phyloP scores from a whole-genome alignment of 1,284 basidiomycete genomes.

The Microbotryomycetes sp. region DNA sequence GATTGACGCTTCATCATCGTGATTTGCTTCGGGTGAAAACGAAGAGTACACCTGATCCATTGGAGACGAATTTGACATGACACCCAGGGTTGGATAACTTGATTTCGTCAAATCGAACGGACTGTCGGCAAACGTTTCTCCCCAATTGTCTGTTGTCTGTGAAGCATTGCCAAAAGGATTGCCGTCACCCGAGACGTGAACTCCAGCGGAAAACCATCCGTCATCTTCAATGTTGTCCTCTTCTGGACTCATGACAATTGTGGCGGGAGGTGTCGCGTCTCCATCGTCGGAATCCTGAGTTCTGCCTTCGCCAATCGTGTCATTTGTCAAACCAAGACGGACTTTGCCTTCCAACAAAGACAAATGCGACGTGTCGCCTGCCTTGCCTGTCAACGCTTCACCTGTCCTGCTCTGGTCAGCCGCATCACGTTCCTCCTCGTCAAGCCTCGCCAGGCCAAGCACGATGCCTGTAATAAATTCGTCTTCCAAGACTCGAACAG shows the following conservation, averaged over 20 bases:
- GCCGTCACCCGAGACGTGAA: neutral
- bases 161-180: neutral
- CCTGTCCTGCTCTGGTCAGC: neutral
- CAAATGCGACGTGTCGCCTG: neutral
- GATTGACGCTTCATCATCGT: constrained; percentile 63
- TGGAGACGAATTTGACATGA: neutral
- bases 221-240: constrained; percentile 18
- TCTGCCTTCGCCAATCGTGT: neutral
- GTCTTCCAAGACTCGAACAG: constrained; percentile 58
- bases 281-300: neutral
- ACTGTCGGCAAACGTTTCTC: neutral
- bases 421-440: constrained; percentile 44
- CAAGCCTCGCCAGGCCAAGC: constrained; percentile 76
- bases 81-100: neutral
- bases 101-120: neutral
- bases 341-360: neutral
- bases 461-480: constrained; percentile 78
- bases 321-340: neutral
- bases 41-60: constrained; percentile 18
- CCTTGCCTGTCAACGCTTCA: neutral
- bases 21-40: constrained; percentile 23
- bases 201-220: constrained; percentile 9
- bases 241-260: constrained; percentile 19
- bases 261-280: neutral
- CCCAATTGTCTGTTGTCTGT: constrained; percentile 4